Percentiles rank a stretch among this genome's conserved stretches.
phyloP scores from a whole-genome alignment of 2,329 filamentous ascomycete genomes.

The Paecilomyces sp. region DNA sequence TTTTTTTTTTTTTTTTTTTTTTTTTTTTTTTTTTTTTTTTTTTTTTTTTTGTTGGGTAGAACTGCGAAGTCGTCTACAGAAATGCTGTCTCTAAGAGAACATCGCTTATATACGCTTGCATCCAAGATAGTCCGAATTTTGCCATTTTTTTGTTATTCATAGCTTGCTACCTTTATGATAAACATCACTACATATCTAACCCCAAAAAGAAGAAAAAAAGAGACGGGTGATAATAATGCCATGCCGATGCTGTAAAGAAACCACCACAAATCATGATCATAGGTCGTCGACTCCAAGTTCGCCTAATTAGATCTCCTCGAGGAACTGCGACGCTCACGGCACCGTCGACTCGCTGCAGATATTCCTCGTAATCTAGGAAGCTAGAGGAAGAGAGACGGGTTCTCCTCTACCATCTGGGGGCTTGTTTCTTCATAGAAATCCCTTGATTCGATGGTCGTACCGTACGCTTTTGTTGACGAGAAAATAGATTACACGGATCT shows the following conservation, averaged over 20 bases:
- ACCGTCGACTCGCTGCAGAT: not conserved
- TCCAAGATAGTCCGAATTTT: not conserved
- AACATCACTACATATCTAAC: not conserved
- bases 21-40: not conserved
- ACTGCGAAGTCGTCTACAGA: not conserved
- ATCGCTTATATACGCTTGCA: not conserved
- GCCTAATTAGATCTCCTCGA: not conserved
- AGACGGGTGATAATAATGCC: not conserved
- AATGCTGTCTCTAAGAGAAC: not conserved
- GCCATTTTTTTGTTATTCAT: not conserved
- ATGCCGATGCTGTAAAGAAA: not conserved
- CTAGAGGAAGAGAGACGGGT: not conserved
- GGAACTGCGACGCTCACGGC: not conserved
- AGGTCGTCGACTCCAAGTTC: not conserved
- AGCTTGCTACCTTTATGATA: not conserved
- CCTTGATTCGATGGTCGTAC: not conserved
- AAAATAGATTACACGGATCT: not conserved
- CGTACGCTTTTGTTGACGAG: not conserved
- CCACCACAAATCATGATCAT: not conserved
- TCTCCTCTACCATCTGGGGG: not conserved
- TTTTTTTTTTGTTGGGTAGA: not conserved
- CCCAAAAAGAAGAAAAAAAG: not conserved
- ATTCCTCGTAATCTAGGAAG: not conserved
- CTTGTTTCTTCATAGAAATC: not conserved
- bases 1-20: not conserved